These are phyloP conservation scores for Blastocystis sp. DNA, from an alignment of 352 stramenopile genomes.

Conservation along the genomic window DNA sequence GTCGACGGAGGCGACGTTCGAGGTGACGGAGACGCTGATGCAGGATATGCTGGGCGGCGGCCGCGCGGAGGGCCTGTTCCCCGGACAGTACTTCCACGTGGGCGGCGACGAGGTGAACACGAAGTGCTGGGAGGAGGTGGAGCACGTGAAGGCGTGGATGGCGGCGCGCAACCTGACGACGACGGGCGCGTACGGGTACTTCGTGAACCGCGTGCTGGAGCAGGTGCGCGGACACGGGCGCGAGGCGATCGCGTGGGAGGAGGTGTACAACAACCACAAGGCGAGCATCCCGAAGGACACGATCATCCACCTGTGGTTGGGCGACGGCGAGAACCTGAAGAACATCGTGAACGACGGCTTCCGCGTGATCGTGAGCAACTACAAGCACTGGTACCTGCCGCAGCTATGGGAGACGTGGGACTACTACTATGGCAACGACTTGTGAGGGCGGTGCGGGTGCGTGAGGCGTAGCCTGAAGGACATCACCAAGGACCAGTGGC, in stretches of 20 bases:
- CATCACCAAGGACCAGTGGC: constrained; percentile 53
- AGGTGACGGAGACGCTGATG: constrained; percentile 65
- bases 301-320: constrained; percentile 75
- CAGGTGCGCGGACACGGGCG: constrained; percentile 68
- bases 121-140: constrained; percentile 68
- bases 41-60: constrained; percentile 53
- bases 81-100: constrained; percentile 70
- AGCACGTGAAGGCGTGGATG: constrained; percentile 69
- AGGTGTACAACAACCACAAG: constrained; percentile 74
- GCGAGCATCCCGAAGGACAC: constrained; percentile 68
- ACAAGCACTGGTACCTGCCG: constrained; percentile 77
- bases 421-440: constrained; percentile 74
- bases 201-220: constrained; percentile 72
- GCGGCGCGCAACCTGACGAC: constrained; percentile 70
- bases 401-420: constrained; percentile 74
- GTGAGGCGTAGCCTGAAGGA: constrained; percentile 38
- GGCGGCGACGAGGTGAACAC: constrained; percentile 72
- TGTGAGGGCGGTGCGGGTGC: constrained; percentile 33
- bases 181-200: constrained; percentile 75
- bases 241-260: constrained; percentile 75
- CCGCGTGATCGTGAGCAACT: constrained; percentile 66
- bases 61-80: constrained; percentile 64
- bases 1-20: constrained; percentile 37
- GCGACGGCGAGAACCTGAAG: constrained; percentile 56
- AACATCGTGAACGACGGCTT: constrained; percentile 71